Conservation (phyloP, 441 rosid species). For the Populus trichocarpa region DNA sequence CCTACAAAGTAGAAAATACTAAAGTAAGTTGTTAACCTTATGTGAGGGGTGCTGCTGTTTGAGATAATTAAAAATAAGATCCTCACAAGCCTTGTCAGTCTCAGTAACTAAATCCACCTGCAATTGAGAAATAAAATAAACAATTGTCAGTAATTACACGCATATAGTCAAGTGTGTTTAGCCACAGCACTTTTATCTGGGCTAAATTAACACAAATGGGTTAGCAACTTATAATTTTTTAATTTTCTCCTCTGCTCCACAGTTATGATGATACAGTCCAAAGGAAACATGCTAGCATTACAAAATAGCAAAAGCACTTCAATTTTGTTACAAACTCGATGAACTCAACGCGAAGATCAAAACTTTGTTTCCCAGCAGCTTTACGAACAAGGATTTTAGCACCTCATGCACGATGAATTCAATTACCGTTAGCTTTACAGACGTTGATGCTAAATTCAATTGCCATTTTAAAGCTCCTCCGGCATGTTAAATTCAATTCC, state of each 20-base stretch:
- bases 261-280: not conserved
- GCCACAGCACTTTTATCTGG: not conserved
- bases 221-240: not conserved
- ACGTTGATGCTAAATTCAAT: too few relatives aligned
- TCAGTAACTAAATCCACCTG: slow-evolving; percentile 97
- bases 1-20: slow-evolving; percentile 3
- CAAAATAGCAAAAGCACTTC: not conserved
- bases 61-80: slow-evolving; percentile 78
- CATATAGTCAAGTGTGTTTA: not conserved
- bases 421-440: not conserved
- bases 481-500: too few relatives aligned
- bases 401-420: not conserved
- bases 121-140: not conserved
- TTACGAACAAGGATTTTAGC: not conserved
- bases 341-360: not conserved
- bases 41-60: slow-evolving; percentile 57
- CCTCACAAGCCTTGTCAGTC: slow-evolving; percentile 96
- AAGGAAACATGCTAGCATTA: not conserved
- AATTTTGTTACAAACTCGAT: not conserved
- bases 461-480: too few relatives aligned
- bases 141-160: not conserved
- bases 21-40: slow-evolving; percentile 41
- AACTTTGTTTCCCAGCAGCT: not conserved
- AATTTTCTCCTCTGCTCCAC: not conserved
- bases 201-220: not conserved